Conservation (phyloP, 768 basidiomycete species). For the Amanita rubescens region DNA sequence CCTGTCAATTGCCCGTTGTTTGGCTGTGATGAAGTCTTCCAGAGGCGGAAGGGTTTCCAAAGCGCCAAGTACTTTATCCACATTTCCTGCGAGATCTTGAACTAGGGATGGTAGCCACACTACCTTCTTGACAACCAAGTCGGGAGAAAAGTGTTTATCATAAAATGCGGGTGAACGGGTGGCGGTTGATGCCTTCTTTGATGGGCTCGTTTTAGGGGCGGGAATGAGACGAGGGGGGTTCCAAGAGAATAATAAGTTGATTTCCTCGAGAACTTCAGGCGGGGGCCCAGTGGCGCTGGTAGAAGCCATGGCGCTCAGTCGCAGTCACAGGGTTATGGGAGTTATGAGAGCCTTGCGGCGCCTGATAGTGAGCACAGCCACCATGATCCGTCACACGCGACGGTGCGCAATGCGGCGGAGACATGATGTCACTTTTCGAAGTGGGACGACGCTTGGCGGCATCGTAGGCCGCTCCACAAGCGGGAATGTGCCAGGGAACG, state of each 20-base stretch:
- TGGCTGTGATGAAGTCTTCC: constrained; percentile 7
- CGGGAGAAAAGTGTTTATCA: constrained; percentile 3
- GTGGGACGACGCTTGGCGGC: too few relatives aligned
- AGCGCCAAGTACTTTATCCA: constrained; percentile 8
- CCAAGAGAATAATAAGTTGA: background rate
- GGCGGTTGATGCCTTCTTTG: background rate
- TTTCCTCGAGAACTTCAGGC: background rate
- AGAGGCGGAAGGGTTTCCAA: constrained; percentile 6
- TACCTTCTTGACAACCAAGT: background rate
- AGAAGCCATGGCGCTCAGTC: background rate
- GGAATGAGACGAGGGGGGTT: constrained; percentile 1
- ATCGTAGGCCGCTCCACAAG: too few relatives aligned
- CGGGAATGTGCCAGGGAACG: too few relatives aligned
- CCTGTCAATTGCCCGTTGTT: constrained; percentile 6
- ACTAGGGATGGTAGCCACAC: background rate
- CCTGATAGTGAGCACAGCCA: too few relatives aligned
- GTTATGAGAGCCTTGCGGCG: too few relatives aligned
- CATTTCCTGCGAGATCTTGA: constrained; percentile 2
- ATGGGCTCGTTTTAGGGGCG: background rate
- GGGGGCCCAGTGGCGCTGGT: background rate
- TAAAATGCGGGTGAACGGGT: background rate
- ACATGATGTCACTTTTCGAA: too few relatives aligned
- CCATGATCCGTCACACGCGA: too few relatives aligned
- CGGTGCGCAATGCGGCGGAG: too few relatives aligned
- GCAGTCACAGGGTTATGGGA: too few relatives aligned